A percentile compares a stretch with the other conserved stretches of the same genome.
Evolutionary conservation across 352 stramenopile genomes (phyloP).

Genomic region (Phytophthora hybrid): DNA sequence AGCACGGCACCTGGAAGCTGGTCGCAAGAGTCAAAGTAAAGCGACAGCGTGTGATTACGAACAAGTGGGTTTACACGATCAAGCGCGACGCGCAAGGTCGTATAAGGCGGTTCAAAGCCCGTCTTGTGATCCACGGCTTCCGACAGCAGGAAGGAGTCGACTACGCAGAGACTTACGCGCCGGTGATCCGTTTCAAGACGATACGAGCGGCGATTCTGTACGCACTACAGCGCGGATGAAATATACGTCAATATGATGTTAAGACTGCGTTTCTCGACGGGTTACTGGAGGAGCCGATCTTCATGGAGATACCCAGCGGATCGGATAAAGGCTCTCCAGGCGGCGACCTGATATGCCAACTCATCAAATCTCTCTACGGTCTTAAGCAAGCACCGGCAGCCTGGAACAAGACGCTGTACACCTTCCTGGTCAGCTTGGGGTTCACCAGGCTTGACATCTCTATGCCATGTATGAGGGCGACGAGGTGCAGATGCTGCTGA

Average conservation of each 20-base stretch:
- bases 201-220: too few species aligned
- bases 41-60: background rate
- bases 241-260: too few species aligned
- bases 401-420: background rate
- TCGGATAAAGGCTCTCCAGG: too few species aligned
- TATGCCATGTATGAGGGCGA: background rate
- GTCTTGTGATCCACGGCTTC: too few species aligned
- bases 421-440: too few species aligned
- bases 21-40: background rate
- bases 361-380: too few species aligned
- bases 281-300: constrained; percentile 6
- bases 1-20: background rate
- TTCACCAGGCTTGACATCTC: background rate
- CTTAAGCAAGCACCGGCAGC: too few species aligned
- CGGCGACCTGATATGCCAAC: too few species aligned
- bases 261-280: too few species aligned
- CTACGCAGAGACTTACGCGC: constrained; percentile 8
- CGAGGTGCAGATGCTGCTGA: background rate
- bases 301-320: constrained; percentile 3
- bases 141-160: constrained; percentile 16
- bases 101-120: background rate
- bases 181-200: too few species aligned
- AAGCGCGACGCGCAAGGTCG: constrained; percentile 13
- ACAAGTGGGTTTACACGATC: constrained; percentile 12
- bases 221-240: too few species aligned